Base-by-base conservation (phyloP, 192 early-diverging fungal genomes). In the Podila verticillata region DNA sequence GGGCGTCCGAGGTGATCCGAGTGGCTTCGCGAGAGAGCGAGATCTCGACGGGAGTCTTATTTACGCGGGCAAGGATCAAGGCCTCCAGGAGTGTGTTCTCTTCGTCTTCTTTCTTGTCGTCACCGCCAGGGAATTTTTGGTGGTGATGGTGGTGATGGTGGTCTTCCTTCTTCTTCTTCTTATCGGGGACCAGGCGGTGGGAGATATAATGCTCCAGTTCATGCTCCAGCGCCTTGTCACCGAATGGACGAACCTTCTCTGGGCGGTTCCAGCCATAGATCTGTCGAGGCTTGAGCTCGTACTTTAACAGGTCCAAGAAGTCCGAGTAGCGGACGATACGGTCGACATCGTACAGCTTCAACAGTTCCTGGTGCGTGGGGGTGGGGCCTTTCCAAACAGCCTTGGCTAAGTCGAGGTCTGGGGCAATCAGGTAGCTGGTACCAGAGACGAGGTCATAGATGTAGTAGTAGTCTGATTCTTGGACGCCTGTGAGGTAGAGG, bases 371-470 rank as follows among this genome's bases (percentile, higher is more conserved):
- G 1, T 87, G 73, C 48, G 92, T 84, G 15, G 82, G 86, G 28
- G 86, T 86, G 26, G 87, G 84, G 61, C 96, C 96, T 72, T 91
- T 88, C 96, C 96, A 98, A 68, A 98, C 83, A 12, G 91, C 91
- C 74, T 93, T 87, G 62, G 90, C 91, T 39, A 84, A 79, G 49
- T 84, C 77, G 10, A 89, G 68, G 36, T 91, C 87, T 28, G 93
- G 93, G 36, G 90, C 89, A 66, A 94, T 90, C 65, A 98, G 72
- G 44, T 86, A 87, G 26, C 91, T 85, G 13, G 85, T 82, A 57
- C 75, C 51, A 5, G 90, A 74, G 60, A 83, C 68, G 26, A 95
- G 82, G 83, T 96, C 93, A 67, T 93, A 85, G 30, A 92, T 72
- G 2, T 91, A 87, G 61, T 88, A 88, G 63, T 88, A 94, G 60